phyloP scores from a whole-genome alignment of 2,329 filamentous ascomycete genomes.

The Neonectria hederae region DNA sequence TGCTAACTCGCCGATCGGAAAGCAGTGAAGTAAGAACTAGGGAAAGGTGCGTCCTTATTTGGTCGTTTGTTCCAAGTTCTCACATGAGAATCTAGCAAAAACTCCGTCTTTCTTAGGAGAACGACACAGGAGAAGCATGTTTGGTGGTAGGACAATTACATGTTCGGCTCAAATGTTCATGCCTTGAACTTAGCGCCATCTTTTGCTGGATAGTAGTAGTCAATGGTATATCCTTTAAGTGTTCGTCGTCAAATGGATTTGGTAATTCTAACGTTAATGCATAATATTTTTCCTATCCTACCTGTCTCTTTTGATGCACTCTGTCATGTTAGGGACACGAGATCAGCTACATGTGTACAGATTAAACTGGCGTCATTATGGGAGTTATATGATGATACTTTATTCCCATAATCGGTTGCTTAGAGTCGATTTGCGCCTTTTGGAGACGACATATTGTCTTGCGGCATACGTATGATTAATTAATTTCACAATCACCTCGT shows the following conservation, averaged over 20 bases:
- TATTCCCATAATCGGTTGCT: too few relatives aligned
- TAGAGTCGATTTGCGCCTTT: too few relatives aligned
- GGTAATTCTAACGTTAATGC: too few relatives aligned
- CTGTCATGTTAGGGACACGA: neutral
- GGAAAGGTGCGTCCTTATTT: neutral
- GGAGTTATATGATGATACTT: too few relatives aligned
- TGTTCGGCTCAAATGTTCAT: neutral
- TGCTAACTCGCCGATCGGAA: too few relatives aligned
- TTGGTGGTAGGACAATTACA: neutral
- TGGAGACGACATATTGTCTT: too few relatives aligned
- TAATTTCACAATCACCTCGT: too few relatives aligned
- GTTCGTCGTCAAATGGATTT: too few relatives aligned
- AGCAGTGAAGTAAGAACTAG: too few relatives aligned
- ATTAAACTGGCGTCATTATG: neutral
- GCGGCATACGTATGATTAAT: too few relatives aligned
- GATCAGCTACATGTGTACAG: neutral
- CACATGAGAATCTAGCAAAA: neutral
- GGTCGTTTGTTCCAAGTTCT: too few relatives aligned
- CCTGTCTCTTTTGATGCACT: neutral
- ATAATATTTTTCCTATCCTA: too few relatives aligned
- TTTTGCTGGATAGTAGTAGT: neutral
- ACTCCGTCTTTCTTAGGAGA: neutral
- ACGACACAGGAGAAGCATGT: neutral
- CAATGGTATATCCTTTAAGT: neutral
- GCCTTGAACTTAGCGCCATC: neutral